These are phyloP conservation scores for Diaporthe aspalathi DNA, from an alignment of 2,329 filamentous ascomycete genomes.

Conservation along the genomic window DNA sequence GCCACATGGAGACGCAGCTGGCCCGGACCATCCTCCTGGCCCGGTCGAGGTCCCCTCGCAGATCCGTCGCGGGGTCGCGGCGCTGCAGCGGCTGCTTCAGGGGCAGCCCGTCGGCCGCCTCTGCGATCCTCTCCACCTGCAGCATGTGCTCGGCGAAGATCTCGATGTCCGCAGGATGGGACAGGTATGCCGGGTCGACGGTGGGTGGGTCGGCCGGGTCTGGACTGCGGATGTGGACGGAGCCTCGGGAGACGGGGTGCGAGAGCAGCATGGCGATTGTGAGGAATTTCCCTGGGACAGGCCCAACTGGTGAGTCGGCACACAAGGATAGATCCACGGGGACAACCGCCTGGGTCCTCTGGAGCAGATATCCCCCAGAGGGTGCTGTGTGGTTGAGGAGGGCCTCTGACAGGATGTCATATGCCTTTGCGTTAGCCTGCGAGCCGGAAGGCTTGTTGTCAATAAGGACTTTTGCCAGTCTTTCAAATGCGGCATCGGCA, in stretches of 20 bases:
- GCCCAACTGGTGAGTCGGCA: neutral
- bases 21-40: neutral
- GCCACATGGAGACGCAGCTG: constrained; percentile 50
- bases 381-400: neutral
- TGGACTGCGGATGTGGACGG: neutral
- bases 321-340: neutral
- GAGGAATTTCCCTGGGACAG: neutral
- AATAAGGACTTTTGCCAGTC: too few species aligned
- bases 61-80: constrained; percentile 3
- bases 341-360: neutral
- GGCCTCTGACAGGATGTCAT: neutral
- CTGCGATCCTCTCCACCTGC: neutral
- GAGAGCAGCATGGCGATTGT: neutral
- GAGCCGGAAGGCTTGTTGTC: too few species aligned
- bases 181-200: constrained; percentile 10
- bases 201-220: neutral
- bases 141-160: neutral
- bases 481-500: too few species aligned
- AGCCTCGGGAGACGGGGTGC: neutral
- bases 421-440: too few species aligned
- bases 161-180: neutral
- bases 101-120: neutral
- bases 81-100: constrained; percentile 10
- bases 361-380: neutral
- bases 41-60: constrained; percentile 5